Evolutionary conservation across 768 basidiomycete species (phyloP), one percentile per base, ranked within the genome.

Genomic region (Neoboletus magnificus): DNA sequence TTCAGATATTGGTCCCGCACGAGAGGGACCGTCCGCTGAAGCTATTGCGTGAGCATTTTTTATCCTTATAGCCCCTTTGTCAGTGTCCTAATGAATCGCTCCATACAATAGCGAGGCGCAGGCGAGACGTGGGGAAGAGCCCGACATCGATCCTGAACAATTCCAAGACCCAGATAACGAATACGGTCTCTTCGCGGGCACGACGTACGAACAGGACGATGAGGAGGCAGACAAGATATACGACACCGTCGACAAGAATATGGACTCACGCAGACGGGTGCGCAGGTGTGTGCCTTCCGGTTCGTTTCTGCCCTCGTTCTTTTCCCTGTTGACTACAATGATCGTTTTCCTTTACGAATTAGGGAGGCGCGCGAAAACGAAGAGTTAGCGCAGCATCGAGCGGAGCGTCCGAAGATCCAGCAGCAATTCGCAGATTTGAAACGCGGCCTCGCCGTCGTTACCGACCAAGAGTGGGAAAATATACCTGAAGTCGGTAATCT

Each of bases 121-220:
- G 68, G 87, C 86, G 7, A 82, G 77, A 60, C 82, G 93, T 39
- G 92, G 93, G 7, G 93, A 98, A 73, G 95, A 96, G 63, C 75
- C 83, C 0, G 92, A 95, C 50, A 77, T 91, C 25, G 92, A 93
- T 71, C 88, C 91, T 0, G 96, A 96, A 7, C 89, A 91, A 63
- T 93, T 90, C 65, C 92, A 95, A 71, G 96, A 99, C 71, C 97
- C 96, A 23, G 97, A 99, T 68, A 96, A 98, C 69, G 95, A 98
- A 75, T 88, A 86, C 61, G 96, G 96, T 25, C 80, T 98, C 7
- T 98, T 99, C 67, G 91, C 94, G 5, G 94, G 95, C 13, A 95
- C 89, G 10, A 91, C 92, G 0, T 98, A 99, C 69, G 95, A 99
- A 69, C 87, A 89, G 54, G 97, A 98, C 61, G 97, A 99, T 58